A percentile compares a stretch with the other conserved stretches of the same genome.
Conservation (phyloP, 345 rosid species). For the Stellera chamaejasme region DNA sequence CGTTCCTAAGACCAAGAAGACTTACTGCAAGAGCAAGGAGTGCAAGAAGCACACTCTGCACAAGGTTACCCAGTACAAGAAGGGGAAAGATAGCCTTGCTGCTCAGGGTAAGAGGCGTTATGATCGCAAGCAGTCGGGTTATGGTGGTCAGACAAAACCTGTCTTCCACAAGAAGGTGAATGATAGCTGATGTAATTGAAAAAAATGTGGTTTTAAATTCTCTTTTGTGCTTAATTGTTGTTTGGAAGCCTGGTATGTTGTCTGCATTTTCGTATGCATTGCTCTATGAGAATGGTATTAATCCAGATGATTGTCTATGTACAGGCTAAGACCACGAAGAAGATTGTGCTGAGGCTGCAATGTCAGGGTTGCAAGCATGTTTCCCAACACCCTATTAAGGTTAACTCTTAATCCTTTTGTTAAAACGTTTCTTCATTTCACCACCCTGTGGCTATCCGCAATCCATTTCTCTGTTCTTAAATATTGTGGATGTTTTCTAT, state of each 20-base stretch:
- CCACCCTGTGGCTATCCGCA: neutral
- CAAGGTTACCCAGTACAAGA: slow-evolving; percentile 76
- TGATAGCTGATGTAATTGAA: too few relatives aligned
- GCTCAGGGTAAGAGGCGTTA: slow-evolving; percentile 80
- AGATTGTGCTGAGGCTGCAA: slow-evolving; percentile 77
- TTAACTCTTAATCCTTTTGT: slow-evolving; percentile 3
- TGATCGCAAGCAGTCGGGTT: slow-evolving; percentile 77
- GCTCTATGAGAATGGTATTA: neutral
- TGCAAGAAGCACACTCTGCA: slow-evolving; percentile 80
- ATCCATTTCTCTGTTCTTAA: neutral
- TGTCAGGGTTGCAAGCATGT: slow-evolving; percentile 79
- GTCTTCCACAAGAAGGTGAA: slow-evolving; percentile 82
- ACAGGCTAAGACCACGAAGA: slow-evolving; percentile 84
- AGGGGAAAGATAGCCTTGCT: slow-evolving; percentile 84
- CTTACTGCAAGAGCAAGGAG: slow-evolving; percentile 70
- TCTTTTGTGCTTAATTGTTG: too few relatives aligned
- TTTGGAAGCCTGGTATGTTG: too few relatives aligned
- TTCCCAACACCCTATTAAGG: slow-evolving; percentile 71
- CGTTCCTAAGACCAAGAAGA: slow-evolving; percentile 82
- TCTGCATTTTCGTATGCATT: too few relatives aligned
- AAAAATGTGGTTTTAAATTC: too few relatives aligned
- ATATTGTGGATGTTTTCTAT: neutral
- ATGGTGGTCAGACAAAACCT: slow-evolving; percentile 84
- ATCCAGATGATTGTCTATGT: neutral
- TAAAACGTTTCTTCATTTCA: neutral